A percentile compares a stretch with the other conserved stretches of the same genome.
phyloP scores from a whole-genome alignment of 148 eudicot genomes.

The Salicornia ramosissima region DNA sequence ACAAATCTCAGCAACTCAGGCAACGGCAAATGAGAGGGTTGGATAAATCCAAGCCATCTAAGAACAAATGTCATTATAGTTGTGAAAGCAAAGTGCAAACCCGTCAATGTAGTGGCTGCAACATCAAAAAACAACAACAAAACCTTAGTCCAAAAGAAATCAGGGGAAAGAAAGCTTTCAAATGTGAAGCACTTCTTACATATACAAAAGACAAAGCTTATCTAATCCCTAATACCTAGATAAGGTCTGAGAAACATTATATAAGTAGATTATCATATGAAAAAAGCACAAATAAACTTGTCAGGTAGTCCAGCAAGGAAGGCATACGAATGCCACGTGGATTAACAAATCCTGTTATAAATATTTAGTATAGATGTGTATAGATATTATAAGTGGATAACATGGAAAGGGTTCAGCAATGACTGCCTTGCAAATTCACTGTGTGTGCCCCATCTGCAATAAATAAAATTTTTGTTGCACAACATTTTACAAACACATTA shows the following conservation, averaged over 20 bases:
- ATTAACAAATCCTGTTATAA: neutral
- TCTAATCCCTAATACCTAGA: conserved; percentile 2
- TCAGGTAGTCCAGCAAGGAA: neutral
- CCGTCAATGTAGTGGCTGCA: conserved; percentile 96
- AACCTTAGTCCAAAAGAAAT: neutral
- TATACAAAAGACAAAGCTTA: conserved; percentile 2
- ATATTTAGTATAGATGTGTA: neutral
- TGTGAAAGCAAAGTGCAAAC: conserved; percentile 80
- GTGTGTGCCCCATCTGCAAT: neutral
- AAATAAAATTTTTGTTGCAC: neutral
- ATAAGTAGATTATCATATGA: neutral
- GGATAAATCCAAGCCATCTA: conserved; percentile 83
- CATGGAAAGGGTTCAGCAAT: neutral
- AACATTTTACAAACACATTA: neutral
- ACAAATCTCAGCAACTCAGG: conserved; percentile 82
- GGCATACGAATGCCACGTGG: neutral
- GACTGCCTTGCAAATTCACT: neutral
- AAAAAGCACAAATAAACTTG: neutral
- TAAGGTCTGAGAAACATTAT: neutral
- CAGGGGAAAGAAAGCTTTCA: neutral
- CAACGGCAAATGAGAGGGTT: conserved; percentile 79
- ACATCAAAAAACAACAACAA: conserved; percentile 10
- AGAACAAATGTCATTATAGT: conserved; percentile 82
- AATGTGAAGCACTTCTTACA: neutral
- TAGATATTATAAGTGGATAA: neutral